Percentiles rank a stretch among this genome's conserved stretches.
These are phyloP conservation scores for Paramecium biaurelia DNA, from an alignment of 73 alveolate genomes.

Conservation along the genomic window DNA sequence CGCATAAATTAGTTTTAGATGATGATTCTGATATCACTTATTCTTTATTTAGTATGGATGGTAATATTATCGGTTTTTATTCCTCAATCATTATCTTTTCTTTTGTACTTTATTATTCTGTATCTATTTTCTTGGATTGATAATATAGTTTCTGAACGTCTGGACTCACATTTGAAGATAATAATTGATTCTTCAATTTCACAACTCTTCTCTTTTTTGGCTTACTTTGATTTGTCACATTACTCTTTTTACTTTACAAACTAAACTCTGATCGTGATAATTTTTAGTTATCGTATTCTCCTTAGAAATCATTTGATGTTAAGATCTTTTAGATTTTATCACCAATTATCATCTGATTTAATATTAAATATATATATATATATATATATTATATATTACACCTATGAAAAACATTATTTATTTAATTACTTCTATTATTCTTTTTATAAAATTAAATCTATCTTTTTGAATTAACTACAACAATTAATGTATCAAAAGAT, in stretches of 20 bases:
- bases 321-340: constrained; percentile 1
- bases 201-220: neutral
- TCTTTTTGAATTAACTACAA: neutral
- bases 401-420: neutral
- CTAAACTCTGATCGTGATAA: neutral
- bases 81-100: neutral
- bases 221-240: neutral
- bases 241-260: neutral
- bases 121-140: neutral
- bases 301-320: neutral
- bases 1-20: neutral
- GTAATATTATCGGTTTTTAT: neutral
- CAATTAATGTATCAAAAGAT: neutral
- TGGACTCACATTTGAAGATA: constrained; percentile 4
- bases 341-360: neutral
- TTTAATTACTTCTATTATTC: neutral
- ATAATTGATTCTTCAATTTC: neutral
- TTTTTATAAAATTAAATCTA: too few species aligned
- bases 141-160: neutral
- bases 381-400: too few species aligned
- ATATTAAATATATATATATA: neutral
- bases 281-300: neutral
- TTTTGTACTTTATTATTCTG: neutral
- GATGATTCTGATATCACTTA: neutral
- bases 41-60: neutral